Conservation (phyloP, 768 basidiomycete species). For the Lactifluus rugatus region DNA sequence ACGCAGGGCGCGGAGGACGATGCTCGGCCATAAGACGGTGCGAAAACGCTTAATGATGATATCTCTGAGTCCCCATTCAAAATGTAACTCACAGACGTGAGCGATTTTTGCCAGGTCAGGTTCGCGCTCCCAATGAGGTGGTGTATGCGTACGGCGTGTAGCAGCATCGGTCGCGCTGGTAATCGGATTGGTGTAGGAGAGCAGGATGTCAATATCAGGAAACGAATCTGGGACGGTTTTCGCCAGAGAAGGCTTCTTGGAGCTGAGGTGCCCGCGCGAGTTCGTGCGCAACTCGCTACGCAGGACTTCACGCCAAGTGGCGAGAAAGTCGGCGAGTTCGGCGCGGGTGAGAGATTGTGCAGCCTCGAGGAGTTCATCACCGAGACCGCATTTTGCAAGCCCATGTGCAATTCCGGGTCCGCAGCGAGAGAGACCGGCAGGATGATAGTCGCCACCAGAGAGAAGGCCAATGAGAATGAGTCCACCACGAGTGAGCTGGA, state of each 20-base stretch:
- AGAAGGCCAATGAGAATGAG: constrained; percentile 76
- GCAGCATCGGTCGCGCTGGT: constrained; percentile 48
- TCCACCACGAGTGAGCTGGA: constrained; percentile 50
- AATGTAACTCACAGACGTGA: constrained; percentile 72
- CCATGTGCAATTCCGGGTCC: constrained; percentile 65
- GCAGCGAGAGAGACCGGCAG: constrained; percentile 56
- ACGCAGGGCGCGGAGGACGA: constrained; percentile 62
- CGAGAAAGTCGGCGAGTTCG: constrained; percentile 43
- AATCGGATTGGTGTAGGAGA: constrained; percentile 70
- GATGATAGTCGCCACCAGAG: constrained; percentile 86
- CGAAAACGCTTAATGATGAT: constrained; percentile 77
- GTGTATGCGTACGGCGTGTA: constrained; percentile 32
- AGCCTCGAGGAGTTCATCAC: constrained; percentile 58
- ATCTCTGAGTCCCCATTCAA: constrained; percentile 87
- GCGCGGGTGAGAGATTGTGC: constrained; percentile 35
- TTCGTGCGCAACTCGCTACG: constrained; percentile 60
- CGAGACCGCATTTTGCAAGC: constrained; percentile 74
- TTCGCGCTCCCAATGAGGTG: constrained; percentile 38
- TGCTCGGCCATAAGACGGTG: constrained; percentile 71
- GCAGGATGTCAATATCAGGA: constrained; percentile 62
- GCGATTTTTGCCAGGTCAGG: constrained; percentile 67
- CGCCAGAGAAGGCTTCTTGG: constrained; percentile 57
- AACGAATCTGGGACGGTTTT: constrained; percentile 55
- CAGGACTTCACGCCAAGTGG: constrained; percentile 53
- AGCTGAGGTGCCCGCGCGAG: constrained; percentile 48